Conservation (phyloP, 441 rosid genomes). For the Metrosideros polymorpha region DNA sequence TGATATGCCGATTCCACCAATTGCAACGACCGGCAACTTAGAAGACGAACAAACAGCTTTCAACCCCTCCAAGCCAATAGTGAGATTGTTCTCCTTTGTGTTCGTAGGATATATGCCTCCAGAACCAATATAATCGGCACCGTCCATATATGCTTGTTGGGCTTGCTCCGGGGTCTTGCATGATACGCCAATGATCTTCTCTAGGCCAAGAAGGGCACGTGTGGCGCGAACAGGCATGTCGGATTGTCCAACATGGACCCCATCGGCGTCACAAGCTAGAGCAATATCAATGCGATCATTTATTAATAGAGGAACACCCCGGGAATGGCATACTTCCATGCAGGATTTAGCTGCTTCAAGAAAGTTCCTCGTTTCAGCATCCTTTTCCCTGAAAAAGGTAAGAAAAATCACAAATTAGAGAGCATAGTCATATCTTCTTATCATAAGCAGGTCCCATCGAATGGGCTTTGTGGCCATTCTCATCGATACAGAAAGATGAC, state of each 20-base stretch:
- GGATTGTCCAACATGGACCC: constrained; percentile 88
- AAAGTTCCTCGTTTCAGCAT: constrained; percentile 51
- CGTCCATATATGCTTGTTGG: constrained; percentile 73
- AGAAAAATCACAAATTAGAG: background rate
- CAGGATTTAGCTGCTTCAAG: constrained; percentile 70
- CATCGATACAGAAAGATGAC: background rate
- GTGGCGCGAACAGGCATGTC: constrained; percentile 62
- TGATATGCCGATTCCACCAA: constrained; percentile 68
- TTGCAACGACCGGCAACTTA: constrained; percentile 86
- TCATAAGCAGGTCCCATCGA: background rate
- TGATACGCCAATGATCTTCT: constrained; percentile 78
- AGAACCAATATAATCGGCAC: constrained; percentile 87
- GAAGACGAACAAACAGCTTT: constrained; percentile 63
- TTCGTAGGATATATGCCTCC: constrained; percentile 79
- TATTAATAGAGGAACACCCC: constrained; percentile 61
- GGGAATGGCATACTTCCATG: constrained; percentile 43
- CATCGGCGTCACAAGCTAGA: constrained; percentile 78
- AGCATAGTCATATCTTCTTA: background rate
- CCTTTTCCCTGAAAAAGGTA: constrained; percentile 58
- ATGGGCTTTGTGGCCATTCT: background rate
- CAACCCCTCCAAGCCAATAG: constrained; percentile 78
- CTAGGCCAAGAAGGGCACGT: constrained; percentile 75
- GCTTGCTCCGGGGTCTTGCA: constrained; percentile 90
- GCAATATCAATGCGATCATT: constrained; percentile 87
- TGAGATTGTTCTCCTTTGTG: constrained; percentile 64